phyloP scores from a whole-genome alignment of 352 stramenopile species.

The Pythium coloratum region DNA sequence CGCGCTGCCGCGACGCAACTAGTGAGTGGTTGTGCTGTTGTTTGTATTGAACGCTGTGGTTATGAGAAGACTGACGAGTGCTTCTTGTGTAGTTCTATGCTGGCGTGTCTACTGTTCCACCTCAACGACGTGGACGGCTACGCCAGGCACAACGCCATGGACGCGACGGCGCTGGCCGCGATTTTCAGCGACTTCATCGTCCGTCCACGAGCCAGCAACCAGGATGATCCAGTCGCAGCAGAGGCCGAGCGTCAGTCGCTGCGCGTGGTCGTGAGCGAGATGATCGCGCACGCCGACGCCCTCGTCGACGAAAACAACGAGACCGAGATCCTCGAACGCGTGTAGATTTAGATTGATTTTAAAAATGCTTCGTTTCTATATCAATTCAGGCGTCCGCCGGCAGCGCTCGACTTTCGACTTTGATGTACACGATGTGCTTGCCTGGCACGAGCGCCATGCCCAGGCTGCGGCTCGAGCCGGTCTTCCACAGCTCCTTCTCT shows the following conservation, averaged over 20 bases:
- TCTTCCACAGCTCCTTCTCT: constrained; percentile 31
- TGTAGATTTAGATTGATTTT: constrained; percentile 23
- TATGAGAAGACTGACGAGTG: not conserved
- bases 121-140: constrained; percentile 84
- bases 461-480: constrained; percentile 45
- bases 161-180: constrained; percentile 48
- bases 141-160: constrained; percentile 72
- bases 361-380: not conserved
- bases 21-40: constrained; percentile 39
- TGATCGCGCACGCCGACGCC: constrained; percentile 72
- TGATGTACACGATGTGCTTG: constrained; percentile 79
- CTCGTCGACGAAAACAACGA: constrained; percentile 72
- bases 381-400: constrained; percentile 1
- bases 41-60: not conserved
- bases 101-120: constrained; percentile 78
- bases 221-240: constrained; percentile 3
- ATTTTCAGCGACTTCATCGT: constrained; percentile 63
- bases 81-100: constrained; percentile 40
- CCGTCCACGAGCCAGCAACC: constrained; percentile 28
- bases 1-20: constrained; percentile 58
- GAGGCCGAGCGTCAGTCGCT: constrained; percentile 25
- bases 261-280: constrained; percentile 52
- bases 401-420: constrained; percentile 32
- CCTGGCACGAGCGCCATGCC: constrained; percentile 77
- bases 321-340: constrained; percentile 48